Percentiles rank a stretch among this genome's conserved stretches.
Conservation (phyloP, 805 yeast species). For the Myxozyma geophila region DNA sequence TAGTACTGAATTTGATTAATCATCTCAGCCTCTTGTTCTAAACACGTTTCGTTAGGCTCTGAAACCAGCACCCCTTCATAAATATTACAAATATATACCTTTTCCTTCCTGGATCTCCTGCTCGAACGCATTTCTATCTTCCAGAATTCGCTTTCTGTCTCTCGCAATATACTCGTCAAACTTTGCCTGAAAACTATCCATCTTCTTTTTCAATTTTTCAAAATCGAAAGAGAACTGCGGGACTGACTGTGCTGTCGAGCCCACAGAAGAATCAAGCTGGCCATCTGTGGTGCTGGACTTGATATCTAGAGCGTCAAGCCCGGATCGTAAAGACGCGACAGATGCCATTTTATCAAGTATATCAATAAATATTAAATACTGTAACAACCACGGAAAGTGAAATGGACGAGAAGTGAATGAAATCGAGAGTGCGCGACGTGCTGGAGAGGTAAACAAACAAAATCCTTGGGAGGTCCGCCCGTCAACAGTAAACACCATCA, state of each 20-base stretch:
- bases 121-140: constrained; percentile 35
- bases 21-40: constrained; percentile 42
- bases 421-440: background rate
- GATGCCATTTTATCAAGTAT: constrained; percentile 12
- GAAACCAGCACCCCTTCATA: background rate
- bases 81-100: constrained; percentile 21
- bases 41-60: background rate
- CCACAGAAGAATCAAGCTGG: constrained; percentile 7
- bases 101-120: constrained; percentile 31
- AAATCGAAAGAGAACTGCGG: constrained; percentile 43
- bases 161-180: constrained; percentile 47
- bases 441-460: constrained; percentile 15
- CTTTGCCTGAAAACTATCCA: constrained; percentile 49
- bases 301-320: constrained; percentile 13
- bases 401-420: background rate
- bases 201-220: constrained; percentile 46
- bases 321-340: constrained; percentile 11
- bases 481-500: background rate
- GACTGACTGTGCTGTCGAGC: constrained; percentile 21
- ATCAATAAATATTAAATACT: background rate
- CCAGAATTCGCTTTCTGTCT: constrained; percentile 43
- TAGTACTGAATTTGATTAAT: constrained; percentile 43
- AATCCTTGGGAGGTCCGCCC: background rate
- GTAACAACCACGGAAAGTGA: background rate
- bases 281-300: background rate